Evolutionary conservation across 306 rosid genomes (phyloP).

Genomic region (Cicer chorassanicum): DNA sequence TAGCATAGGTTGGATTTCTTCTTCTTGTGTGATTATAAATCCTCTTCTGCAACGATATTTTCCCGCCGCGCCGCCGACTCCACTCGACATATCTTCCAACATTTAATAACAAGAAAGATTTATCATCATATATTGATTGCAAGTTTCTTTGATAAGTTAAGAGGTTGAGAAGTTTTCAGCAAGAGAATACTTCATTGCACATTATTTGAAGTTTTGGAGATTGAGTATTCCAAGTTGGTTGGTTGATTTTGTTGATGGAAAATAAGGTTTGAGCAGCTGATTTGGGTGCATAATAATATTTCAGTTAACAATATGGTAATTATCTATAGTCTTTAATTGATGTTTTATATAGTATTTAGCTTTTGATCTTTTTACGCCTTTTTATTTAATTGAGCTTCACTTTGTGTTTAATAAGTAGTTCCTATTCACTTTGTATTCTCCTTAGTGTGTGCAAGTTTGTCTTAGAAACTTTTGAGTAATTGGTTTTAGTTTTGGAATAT

Average conservation of each 20-base stretch:
- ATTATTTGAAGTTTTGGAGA: neutral
- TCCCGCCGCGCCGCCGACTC: conserved; percentile 37
- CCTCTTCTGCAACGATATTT: conserved; percentile 64
- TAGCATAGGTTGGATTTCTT: conserved; percentile 47
- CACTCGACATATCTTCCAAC: conserved; percentile 17
- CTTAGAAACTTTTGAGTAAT: conserved; percentile 3
- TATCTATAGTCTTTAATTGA: neutral
- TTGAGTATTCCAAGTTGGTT: conserved; percentile 46
- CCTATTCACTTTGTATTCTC: conserved; percentile 11
- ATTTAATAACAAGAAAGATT: neutral
- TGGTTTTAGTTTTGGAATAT: conserved; percentile 6
- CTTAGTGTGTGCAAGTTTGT: neutral
- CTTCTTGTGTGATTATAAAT: conserved; percentile 47
- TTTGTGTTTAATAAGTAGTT: conserved; percentile 24
- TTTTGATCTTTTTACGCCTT: conserved; percentile 13
- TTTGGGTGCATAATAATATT: conserved; percentile 42
- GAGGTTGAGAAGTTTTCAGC: conserved; percentile 30
- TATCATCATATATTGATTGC: neutral
- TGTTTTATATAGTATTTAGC: conserved; percentile 12
- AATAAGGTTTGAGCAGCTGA: conserved; percentile 55
- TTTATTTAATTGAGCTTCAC: conserved; percentile 15
- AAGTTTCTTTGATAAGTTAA: conserved; percentile 35
- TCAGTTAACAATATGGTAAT: conserved; percentile 60
- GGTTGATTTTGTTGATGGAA: conserved; percentile 50
- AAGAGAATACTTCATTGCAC: conserved; percentile 16